phyloP scores from a whole-genome alignment of 495 filamentous ascomycete genomes.

The Aspergillus saccharolyticus region DNA sequence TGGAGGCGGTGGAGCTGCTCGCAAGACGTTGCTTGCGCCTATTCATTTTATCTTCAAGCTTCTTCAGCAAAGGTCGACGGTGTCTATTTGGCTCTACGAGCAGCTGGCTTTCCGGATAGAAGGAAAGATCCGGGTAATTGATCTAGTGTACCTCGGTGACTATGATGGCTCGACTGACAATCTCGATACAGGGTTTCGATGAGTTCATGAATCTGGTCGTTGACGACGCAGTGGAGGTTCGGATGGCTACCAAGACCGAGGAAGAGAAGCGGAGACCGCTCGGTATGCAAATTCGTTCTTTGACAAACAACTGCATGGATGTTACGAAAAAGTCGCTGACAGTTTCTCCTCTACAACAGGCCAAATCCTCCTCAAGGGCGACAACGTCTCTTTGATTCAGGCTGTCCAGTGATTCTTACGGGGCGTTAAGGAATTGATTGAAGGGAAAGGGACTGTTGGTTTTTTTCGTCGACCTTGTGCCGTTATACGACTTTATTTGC shows the following conservation, averaged over 20 bases:
- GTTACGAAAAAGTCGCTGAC: constrained; percentile 15
- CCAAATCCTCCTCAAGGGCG: constrained; percentile 94
- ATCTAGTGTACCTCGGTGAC: neutral
- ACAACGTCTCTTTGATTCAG: constrained; percentile 95
- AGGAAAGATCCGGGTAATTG: constrained; percentile 78
- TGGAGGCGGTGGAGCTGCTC: constrained; percentile 65
- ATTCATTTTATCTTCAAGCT: constrained; percentile 99
- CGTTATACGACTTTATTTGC: constrained; percentile 13
- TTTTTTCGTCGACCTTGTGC: constrained; percentile 2
- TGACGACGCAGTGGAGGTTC: constrained; percentile 92
- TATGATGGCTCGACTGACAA: neutral
- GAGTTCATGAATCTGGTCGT: constrained; percentile 99
- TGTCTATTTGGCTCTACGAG: constrained; percentile 95
- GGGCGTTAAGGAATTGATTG: constrained; percentile 3
- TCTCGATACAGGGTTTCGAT: constrained; percentile 69
- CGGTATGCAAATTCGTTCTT: constrained; percentile 50
- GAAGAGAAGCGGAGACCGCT: constrained; percentile 73
- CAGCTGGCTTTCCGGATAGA: constrained; percentile 90
- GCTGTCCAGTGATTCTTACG: constrained; percentile 47
- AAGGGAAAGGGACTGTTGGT: constrained; percentile 3
- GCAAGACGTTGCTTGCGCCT: constrained; percentile 89
- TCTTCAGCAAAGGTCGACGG: constrained; percentile 78
- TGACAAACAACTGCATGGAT: neutral
- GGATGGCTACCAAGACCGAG: constrained; percentile 73
- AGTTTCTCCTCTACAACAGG: constrained; percentile 48